Conservation (phyloP, 768 basidiomycete genomes). For the Leccinum broughii region DNA sequence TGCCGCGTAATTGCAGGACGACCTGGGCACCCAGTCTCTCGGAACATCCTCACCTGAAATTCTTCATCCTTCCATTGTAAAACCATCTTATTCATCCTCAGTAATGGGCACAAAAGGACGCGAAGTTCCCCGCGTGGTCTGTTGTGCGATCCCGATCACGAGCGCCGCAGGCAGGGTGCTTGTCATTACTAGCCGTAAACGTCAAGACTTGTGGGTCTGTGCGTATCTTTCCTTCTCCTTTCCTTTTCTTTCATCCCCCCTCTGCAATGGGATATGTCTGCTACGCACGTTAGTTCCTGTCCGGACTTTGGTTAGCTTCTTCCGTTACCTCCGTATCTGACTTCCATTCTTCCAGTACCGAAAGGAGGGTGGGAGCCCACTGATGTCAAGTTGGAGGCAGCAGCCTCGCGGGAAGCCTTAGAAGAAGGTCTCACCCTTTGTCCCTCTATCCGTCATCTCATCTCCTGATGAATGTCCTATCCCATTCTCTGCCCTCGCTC, state of each 20-base stretch:
- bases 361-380: slow-evolving; percentile 90
- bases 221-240: slow-evolving; percentile 44
- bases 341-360: slow-evolving; percentile 56
- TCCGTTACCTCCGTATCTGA: slow-evolving; percentile 6
- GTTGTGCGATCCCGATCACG: slow-evolving; percentile 86
- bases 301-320: neutral
- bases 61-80: slow-evolving; percentile 6
- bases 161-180: slow-evolving; percentile 75
- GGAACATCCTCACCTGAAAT: neutral
- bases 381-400: slow-evolving; percentile 80
- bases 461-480: slow-evolving; percentile 63
- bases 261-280: slow-evolving; percentile 1
- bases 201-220: slow-evolving; percentile 84
- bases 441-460: slow-evolving; percentile 71
- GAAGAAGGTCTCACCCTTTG: slow-evolving; percentile 95
- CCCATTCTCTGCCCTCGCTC: slow-evolving; percentile 36
- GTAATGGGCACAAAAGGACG: slow-evolving; percentile 70
- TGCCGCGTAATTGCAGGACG: slow-evolving; percentile 4
- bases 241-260: neutral
- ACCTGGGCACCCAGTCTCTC: neutral
- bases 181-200: slow-evolving; percentile 82
- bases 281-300: slow-evolving; percentile 2
- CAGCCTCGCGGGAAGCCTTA: slow-evolving; percentile 87
- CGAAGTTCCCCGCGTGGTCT: slow-evolving; percentile 79
- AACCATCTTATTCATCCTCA: slow-evolving; percentile 5